Base-by-base conservation (phyloP, 176 grass and related monocot genomes). In the Lolium multiflorum region DNA sequence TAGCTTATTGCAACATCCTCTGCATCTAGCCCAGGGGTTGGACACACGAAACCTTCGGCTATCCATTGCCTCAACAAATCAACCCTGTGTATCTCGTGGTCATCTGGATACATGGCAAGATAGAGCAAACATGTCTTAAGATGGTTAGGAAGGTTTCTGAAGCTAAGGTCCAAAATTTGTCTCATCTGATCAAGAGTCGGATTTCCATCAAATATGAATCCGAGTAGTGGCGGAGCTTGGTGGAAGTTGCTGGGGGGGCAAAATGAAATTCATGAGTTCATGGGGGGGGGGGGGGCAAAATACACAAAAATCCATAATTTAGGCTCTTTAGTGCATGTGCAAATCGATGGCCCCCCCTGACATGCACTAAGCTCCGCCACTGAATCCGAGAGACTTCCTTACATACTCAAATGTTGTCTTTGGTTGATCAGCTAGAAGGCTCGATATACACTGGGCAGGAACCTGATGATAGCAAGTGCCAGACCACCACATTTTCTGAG, bases 121-220 rank as follows among this genome's bases (percentile, higher is more conserved):
- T 88, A 88, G 13, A 93, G 9, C 11, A 88, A 43, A 56, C 88
- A 88, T 60, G 82, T 74, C 17, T 88, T 90, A 8, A 93, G 91
- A 80, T 79, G 43, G 1, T 47, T 11, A 25, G 88, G 91, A 52
- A 93, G 79, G 74, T 82, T 57, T 31, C 18, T 90, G 52, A 85
- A 88, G 60, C 82, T 90, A 31, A 88, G 62, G 0, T 50, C 20
- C 6, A 93, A 11, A 67, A 90, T 79, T 1, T 64, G 14, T 21
- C 24, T 62, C 63, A 76, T 74, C 24, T 61, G 37, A 37, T 87
- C 11, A 18, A 89, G 16, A 69, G 7, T 3, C 77, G 46, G 13
- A 63, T 56, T 71, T 73, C 82, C 18, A 10, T 11, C 37, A 3
- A 86, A 70, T 3, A 60, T 69, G 21, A 5, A 54, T 2, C 48